Conservation (phyloP, 306 rosid species). For the Cyamopsis tetragonoloba region DNA sequence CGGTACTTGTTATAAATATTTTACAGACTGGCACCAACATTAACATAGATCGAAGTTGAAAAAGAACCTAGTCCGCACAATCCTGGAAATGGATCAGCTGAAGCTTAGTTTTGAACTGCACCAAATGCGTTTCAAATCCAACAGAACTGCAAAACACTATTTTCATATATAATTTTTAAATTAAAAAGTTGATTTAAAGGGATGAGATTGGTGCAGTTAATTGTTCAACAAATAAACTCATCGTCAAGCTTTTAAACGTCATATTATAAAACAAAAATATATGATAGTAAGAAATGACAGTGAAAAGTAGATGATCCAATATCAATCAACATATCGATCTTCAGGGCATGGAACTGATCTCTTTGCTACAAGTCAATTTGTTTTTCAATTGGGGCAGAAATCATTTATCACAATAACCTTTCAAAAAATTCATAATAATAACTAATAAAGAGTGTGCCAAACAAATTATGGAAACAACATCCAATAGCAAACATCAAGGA, state of each 20-base stretch:
- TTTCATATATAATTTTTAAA: too few species aligned
- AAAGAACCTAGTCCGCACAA: not conserved
- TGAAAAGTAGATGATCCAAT: conserved; percentile 3
- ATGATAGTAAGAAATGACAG: conserved; percentile 7
- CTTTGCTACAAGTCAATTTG: conserved; percentile 23
- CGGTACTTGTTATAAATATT: not conserved
- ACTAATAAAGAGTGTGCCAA: conserved; percentile 14
- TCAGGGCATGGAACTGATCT: not conserved
- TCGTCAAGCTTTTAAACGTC: not conserved
- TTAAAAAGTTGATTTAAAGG: too few species aligned
- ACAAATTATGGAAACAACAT: conserved; percentile 24
- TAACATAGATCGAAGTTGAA: not conserved
- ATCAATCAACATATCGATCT: conserved; percentile 12
- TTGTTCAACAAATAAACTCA: not conserved
- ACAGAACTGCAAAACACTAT: too few species aligned
- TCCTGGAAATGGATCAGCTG: too few species aligned
- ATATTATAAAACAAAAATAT: not conserved
- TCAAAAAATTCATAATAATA: conserved; percentile 22
- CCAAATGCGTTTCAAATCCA: too few species aligned
- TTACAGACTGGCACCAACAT: conserved; percentile 9
- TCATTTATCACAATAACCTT: conserved; percentile 30
- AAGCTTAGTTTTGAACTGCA: too few species aligned
- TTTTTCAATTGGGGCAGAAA: conserved; percentile 28
- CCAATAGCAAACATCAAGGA: conserved; percentile 18
- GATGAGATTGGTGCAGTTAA: too few species aligned